phyloP scores from a whole-genome alignment of 1,284 basidiomycete genomes.

The Serendipita sp. region DNA sequence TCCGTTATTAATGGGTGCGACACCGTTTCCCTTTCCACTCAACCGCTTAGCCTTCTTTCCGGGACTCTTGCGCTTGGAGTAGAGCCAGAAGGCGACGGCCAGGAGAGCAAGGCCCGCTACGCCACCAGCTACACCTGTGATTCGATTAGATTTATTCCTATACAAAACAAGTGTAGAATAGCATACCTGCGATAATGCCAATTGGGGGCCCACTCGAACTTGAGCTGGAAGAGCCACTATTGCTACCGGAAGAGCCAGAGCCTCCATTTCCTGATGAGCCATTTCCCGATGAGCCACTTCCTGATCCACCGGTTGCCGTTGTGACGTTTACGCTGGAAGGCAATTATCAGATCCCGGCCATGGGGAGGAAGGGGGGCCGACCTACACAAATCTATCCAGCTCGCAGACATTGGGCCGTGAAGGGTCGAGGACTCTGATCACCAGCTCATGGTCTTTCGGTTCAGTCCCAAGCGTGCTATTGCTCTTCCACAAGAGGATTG shows the following conservation, averaged over 20 bases:
- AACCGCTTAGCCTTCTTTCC: background rate
- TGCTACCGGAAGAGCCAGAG: no score
- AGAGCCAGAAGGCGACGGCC: background rate
- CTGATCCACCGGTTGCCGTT: background rate
- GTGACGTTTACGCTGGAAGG: background rate
- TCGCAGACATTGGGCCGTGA: constrained; percentile 9
- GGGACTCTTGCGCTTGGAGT: background rate
- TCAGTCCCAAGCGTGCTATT: background rate
- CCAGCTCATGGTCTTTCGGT: background rate
- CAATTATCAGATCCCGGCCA: background rate
- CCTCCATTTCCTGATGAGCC: background rate
- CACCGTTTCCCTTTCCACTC: no score
- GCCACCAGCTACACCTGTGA: constrained; percentile 5
- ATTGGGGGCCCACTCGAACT: background rate
- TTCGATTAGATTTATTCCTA: background rate
- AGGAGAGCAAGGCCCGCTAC: background rate
- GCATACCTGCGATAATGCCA: constrained; percentile 5
- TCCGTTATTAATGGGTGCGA: no score
- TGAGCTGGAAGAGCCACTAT: background rate
- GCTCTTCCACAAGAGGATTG: background rate
- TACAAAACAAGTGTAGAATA: background rate
- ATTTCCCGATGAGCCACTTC: background rate
- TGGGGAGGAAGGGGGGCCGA: background rate
- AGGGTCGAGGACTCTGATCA: background rate
- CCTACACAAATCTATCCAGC: constrained; percentile 9